These are phyloP conservation scores for Fusarium heterosporum DNA, from an alignment of 2,329 filamentous ascomycete genomes.

Conservation along the genomic window DNA sequence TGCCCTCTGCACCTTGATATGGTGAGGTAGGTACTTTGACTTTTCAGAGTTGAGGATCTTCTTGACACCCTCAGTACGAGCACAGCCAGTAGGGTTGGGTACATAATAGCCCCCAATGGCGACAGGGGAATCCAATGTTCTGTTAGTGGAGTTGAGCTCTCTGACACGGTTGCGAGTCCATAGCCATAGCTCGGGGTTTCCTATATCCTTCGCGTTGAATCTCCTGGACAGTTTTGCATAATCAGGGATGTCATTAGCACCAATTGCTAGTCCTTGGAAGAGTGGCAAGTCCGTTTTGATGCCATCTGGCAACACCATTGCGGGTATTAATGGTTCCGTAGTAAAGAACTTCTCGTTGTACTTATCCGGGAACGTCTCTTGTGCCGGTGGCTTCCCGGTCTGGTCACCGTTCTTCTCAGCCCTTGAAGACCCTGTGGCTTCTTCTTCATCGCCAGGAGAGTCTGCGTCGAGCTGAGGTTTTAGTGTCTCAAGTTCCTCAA, in stretches of 20 bases:
- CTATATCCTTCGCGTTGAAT: conserved; percentile 58
- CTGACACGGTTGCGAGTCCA: conserved; percentile 68
- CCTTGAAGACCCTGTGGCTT: conserved; percentile 34
- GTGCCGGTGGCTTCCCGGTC: conserved; percentile 42
- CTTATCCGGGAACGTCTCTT: conserved; percentile 55
- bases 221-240: conserved; percentile 61
- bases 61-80: conserved; percentile 91
- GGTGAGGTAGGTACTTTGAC: conserved; percentile 96
- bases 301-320: conserved; percentile 59
- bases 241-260: conserved; percentile 62
- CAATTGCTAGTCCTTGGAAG: conserved; percentile 59
- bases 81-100: conserved; percentile 84
- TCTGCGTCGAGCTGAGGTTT: conserved; percentile 66
- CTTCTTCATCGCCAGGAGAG: conserved; percentile 56
- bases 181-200: conserved; percentile 66
- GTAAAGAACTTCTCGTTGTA: conserved; percentile 63
- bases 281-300: conserved; percentile 61
- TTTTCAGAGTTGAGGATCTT: conserved; percentile 98
- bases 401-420: conserved; percentile 24
- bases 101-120: conserved; percentile 79
- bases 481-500: conserved; percentile 73
- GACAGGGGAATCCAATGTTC: conserved; percentile 50
- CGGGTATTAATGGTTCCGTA: conserved; percentile 58
- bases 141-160: conserved; percentile 62
- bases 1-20: conserved; percentile 93